Evolutionary conservation across 2,329 filamentous ascomycete species (phyloP), one percentile per base, ranked within the genome.

Genomic region (Alternaria sp.): DNA sequence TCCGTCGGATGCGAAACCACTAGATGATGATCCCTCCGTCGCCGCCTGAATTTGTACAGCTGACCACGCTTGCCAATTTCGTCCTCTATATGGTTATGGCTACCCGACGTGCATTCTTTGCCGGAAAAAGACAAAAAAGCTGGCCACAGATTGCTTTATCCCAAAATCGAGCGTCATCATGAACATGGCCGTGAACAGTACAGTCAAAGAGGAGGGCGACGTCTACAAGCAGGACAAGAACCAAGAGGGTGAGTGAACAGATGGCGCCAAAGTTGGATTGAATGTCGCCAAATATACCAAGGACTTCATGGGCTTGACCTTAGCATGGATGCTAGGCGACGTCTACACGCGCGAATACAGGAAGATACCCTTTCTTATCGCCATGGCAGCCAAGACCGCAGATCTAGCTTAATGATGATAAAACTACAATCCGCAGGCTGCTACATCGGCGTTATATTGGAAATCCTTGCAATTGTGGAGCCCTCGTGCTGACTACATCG

Each of bases 381-480:
- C 30, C 30, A 33, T 1, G 30, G 30, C 12, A 14, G 30, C 2
- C 30, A 14, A 14, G 28, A 30, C 28, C 8, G 25, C 8, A 9
- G 25, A 26, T 26, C 23, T 23, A 23, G 23, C 23, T 23, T 23
- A 23, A 23, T 23, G 23, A 23, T 23, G 23, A 23, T 23, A 23
- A 12, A 37, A n/a, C n/a, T 9, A n/a, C 15, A n/a, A 37, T 9
- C 4, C 4, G 3, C 33, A 41, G 33, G 33, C 8, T 41, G 37
- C 37, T 18, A 41, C 37, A 41, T 41, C 37, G n/a, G 11, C 37
- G 4, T 41, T 41, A 3, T 6, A 10, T 41, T 1, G 4, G 1
- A 41, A 4, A 41, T 6, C 0, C 1, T 41, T 18, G 37, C 1
- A 18, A 5, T 41, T 18, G n/a, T 18, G 0, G 0, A 41, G 3